A percentile compares a stretch with the other conserved stretches of the same genome.
These are phyloP conservation scores for Metschnikowia corniflorae DNA, from an alignment of 805 yeast species.

Conservation along the genomic window DNA sequence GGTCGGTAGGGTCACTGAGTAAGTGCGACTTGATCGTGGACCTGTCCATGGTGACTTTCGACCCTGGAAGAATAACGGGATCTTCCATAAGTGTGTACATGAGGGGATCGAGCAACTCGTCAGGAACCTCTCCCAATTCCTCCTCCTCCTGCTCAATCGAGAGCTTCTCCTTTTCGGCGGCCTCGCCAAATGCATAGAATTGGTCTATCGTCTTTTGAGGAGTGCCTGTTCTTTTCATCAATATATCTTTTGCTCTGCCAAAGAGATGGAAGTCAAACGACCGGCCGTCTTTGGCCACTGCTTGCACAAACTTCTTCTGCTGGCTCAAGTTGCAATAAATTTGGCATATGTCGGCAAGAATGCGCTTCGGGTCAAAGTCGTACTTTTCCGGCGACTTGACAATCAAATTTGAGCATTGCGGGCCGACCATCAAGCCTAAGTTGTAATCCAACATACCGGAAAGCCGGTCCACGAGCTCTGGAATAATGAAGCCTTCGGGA, in stretches of 20 bases:
- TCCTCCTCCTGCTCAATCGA: constrained; percentile 77
- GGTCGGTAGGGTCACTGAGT: constrained; percentile 93
- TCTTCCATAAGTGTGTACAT: constrained; percentile 95
- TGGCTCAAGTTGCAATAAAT: constrained; percentile 70
- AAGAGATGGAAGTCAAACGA: constrained; percentile 72
- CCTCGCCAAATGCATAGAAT: constrained; percentile 54
- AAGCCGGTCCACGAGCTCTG: constrained; percentile 88
- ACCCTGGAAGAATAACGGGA: constrained; percentile 91
- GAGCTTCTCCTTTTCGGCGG: constrained; percentile 58
- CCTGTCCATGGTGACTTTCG: constrained; percentile 81
- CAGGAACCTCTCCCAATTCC: constrained; percentile 92
- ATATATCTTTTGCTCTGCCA: constrained; percentile 63
- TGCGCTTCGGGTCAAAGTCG: constrained; percentile 72
- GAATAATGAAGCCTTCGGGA: constrained; percentile 79
- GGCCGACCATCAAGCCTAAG: constrained; percentile 89
- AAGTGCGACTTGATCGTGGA: constrained; percentile 91
- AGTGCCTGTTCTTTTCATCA: constrained; percentile 51
- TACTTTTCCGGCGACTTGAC: constrained; percentile 82
- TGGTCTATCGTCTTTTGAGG: constrained; percentile 47
- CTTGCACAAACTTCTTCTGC: constrained; percentile 63
- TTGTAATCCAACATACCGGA: constrained; percentile 96
- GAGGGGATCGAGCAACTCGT: constrained; percentile 93
- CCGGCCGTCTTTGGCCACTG: constrained; percentile 89
- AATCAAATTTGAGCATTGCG: constrained; percentile 83
- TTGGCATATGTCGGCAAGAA: constrained; percentile 66